Base-by-base conservation (phyloP, 2,329 filamentous ascomycete genomes). In the Diaporthe aspalathi region DNA sequence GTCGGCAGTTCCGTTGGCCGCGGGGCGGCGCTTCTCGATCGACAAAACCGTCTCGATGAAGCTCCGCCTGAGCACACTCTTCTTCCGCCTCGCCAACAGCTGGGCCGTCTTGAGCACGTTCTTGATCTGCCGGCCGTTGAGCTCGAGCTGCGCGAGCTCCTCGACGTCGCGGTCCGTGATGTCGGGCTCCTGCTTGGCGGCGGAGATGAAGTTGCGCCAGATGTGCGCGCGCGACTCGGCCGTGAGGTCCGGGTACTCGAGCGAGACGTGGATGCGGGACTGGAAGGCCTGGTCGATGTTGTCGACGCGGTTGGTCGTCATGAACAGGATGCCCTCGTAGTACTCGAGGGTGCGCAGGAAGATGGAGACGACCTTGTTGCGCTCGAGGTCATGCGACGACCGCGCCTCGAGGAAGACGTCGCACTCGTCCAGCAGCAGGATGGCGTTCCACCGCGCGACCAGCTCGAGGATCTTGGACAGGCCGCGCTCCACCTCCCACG, bases 341-440 rank as follows among this genome's bases (percentile, higher is more conserved):
- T 84, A 85, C 77, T 86, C 84, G 43, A 86, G 81, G 6, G 78
- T 83, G 27, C 83, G 80, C 43, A 85, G 73, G 75, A 81, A 81
- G 74, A 81, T 78, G 70, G 79, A 79, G 11, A 83, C 80, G 32
- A 85, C 75, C 63, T 79, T 79, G 77, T 85, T 85, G 57, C 82
- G 79, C 70, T 81, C 76, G 4, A 83, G 75, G 72, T 82, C 79
- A 67, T 79, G 74, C 7, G 76, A 71, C 11, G 74, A 66, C 11
- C 74, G 74, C 24, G 75, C 74, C 62, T 80, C 77, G 1, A 81
- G 76, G 80, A 91, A 91, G n/a, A 90, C 86, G 75, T 91, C 90
- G 27, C 89, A 91, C 81, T 94, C 92, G 76, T 94, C 92, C 1
- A 94, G 87, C 4, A 94, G 85, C 0, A 94, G 83, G 2, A 94